Evolutionary conservation across 345 rosid species (phyloP).

Genomic region (Ailanthus altissimus): DNA sequence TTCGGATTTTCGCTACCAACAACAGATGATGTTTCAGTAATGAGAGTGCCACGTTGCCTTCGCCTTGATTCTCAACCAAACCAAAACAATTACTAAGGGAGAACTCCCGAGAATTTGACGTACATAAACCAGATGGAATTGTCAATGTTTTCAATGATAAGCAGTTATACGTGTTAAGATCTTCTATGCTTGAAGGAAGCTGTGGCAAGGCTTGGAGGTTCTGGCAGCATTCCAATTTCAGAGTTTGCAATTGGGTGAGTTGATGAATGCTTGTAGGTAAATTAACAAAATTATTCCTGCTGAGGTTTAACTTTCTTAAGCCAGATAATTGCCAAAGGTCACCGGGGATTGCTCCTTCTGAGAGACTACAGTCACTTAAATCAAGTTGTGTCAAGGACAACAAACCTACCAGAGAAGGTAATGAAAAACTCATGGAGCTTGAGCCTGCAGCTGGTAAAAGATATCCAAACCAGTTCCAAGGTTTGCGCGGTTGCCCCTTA

Average conservation of each 20-base stretch:
- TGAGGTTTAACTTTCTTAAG: constrained; percentile 12
- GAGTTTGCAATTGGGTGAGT: constrained; percentile 1
- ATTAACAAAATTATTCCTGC: constrained; percentile 9
- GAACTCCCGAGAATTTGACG: not conserved
- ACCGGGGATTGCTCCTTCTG: not conserved
- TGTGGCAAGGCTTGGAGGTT: constrained; percentile 8
- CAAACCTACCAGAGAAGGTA: constrained; percentile 14
- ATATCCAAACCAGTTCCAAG: constrained; percentile 6
- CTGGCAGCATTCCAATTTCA: not conserved
- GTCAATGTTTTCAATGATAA: constrained; percentile 2
- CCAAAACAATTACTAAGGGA: constrained; percentile 1
- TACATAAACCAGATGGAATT: not conserved
- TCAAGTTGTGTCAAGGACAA: constrained; percentile 11
- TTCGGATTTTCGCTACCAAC: not conserved
- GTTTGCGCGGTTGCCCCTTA: not conserved
- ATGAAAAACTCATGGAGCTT: constrained; percentile 4
- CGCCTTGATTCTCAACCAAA: constrained; percentile 1
- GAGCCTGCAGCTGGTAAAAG: not conserved
- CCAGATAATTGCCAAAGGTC: constrained; percentile 4
- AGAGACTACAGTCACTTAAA: constrained; percentile 18
- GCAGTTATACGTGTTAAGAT: not conserved
- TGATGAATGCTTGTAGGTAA: constrained; percentile 4
- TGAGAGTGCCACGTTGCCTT: not conserved
- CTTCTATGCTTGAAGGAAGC: constrained; percentile 16
- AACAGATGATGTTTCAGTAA: constrained; percentile 3